phyloP scores from a whole-genome alignment of 208 protist species.

The Acanthamoeba lenticulata region DNA sequence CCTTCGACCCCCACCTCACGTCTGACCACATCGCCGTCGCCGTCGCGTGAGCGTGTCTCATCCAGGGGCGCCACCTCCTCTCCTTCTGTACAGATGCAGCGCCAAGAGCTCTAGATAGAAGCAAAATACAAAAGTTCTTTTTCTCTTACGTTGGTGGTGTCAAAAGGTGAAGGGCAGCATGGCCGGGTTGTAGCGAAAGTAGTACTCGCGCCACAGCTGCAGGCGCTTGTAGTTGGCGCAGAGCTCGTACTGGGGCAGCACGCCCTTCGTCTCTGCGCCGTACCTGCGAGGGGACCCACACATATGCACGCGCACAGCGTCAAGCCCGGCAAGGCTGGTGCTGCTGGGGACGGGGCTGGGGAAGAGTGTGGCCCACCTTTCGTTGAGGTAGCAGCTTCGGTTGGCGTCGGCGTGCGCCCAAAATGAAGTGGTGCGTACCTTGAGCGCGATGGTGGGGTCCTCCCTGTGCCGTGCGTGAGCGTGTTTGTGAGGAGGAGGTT shows the following conservation, averaged over 20 bases:
- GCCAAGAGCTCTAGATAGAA: too few relatives aligned
- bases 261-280: background rate
- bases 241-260: slow-evolving; percentile 20
- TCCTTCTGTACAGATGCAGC: too few relatives aligned
- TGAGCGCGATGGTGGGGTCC: background rate
- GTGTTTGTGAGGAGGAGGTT: background rate
- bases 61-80: background rate
- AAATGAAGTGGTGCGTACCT: slow-evolving; percentile 44
- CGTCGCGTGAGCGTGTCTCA: background rate
- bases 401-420: slow-evolving; percentile 3
- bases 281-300: background rate
- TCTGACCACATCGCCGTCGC: slow-evolving; percentile 1
- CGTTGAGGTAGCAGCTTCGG: slow-evolving; percentile 23
- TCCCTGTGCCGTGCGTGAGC: background rate
- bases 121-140: too few relatives aligned
- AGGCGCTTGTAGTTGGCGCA: slow-evolving; percentile 38
- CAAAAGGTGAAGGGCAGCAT: slow-evolving; percentile 37
- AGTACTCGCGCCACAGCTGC: slow-evolving; percentile 55
- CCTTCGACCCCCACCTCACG: background rate
- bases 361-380: background rate
- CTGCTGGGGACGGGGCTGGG: background rate
- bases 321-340: background rate
- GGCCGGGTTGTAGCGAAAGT: slow-evolving; percentile 16
- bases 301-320: background rate
- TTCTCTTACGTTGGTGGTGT: too few relatives aligned